Evolutionary conservation across 192 early-diverging fungal genomes (phyloP).

Genomic region (Rhizophlyctis rosea): DNA sequence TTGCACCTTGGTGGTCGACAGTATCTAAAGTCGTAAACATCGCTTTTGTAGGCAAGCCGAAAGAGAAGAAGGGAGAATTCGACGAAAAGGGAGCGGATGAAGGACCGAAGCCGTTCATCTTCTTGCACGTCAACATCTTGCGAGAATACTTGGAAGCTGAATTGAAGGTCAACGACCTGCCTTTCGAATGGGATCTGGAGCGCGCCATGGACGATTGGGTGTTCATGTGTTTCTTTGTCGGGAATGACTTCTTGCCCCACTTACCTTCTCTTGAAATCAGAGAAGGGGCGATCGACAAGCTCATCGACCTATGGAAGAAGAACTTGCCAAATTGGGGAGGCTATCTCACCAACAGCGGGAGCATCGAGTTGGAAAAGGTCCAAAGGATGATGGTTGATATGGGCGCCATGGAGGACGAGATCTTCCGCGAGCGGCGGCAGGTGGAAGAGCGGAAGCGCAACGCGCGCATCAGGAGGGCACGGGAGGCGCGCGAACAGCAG

Average conservation of each 20-base stretch:
- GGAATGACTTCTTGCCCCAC: slow-evolving; percentile 97
- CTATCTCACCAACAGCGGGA: slow-evolving; percentile 89
- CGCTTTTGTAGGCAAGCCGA: slow-evolving; percentile 63
- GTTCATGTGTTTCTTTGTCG: slow-evolving; percentile 89
- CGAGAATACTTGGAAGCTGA: slow-evolving; percentile 94
- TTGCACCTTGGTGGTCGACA: too few relatives aligned
- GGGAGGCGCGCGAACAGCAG: slow-evolving; percentile 23
- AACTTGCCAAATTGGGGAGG: slow-evolving; percentile 58
- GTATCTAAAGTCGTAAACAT: neutral
- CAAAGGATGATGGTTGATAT: slow-evolving; percentile 49
- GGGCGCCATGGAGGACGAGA: slow-evolving; percentile 48
- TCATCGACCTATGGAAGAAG: slow-evolving; percentile 60
- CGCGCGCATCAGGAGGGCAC: slow-evolving; percentile 25
- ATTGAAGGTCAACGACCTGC: slow-evolving; percentile 58
- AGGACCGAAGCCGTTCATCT: slow-evolving; percentile 46
- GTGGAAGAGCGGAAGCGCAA: slow-evolving; percentile 44
- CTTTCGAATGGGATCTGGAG: slow-evolving; percentile 74
- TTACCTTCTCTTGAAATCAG: slow-evolving; percentile 91
- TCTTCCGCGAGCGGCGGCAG: slow-evolving; percentile 43
- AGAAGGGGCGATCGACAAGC: slow-evolving; percentile 72
- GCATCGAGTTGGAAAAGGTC: slow-evolving; percentile 44
- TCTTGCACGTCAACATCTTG: slow-evolving; percentile 80
- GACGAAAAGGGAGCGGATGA: slow-evolving; percentile 34
- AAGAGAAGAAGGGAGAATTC: slow-evolving; percentile 50
- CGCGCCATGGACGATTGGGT: slow-evolving; percentile 96